A percentile compares a stretch with the other conserved stretches of the same genome.
Conservation (phyloP, 495 filamentous ascomycete species). For the Annulohypoxylon maeteangense region DNA sequence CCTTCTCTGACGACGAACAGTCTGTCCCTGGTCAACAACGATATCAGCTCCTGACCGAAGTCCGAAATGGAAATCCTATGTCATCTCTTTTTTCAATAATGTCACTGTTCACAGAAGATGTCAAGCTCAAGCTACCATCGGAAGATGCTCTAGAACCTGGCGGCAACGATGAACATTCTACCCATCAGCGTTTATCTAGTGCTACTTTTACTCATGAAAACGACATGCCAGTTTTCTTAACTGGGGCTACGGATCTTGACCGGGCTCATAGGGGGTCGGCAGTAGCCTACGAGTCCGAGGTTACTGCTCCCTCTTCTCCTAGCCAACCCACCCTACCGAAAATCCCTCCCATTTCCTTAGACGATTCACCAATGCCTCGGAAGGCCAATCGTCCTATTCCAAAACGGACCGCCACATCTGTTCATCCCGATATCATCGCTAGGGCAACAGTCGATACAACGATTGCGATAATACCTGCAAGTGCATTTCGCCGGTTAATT, state of each 20-base stretch:
- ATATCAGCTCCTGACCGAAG: constrained; percentile 93
- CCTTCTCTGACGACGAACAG: constrained; percentile 74
- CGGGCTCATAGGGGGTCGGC: constrained; percentile 2
- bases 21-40: constrained; percentile 70
- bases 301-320: constrained; percentile 32
- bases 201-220: constrained; percentile 59
- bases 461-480: constrained; percentile 96
- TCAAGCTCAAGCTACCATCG: constrained; percentile 69
- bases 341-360: constrained; percentile 81
- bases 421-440: constrained; percentile 95
- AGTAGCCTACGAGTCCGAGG: constrained; percentile 30
- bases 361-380: constrained; percentile 56
- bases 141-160: constrained; percentile 33
- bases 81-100: constrained; percentile 97
- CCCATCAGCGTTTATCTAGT: constrained; percentile 53
- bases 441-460: constrained; percentile 97
- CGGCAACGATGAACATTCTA: constrained; percentile 16
- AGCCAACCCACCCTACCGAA: constrained; percentile 46
- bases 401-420: constrained; percentile 71
- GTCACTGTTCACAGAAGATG: constrained; percentile 94
- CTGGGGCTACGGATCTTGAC: constrained; percentile 15
- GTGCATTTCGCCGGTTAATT: constrained; percentile 93
- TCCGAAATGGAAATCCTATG: constrained; percentile 98
- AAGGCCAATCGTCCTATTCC: constrained; percentile 16
- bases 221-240: constrained; percentile 44